Base-by-base conservation (phyloP, 306 rosid genomes). In the Crotalaria pallida region DNA sequence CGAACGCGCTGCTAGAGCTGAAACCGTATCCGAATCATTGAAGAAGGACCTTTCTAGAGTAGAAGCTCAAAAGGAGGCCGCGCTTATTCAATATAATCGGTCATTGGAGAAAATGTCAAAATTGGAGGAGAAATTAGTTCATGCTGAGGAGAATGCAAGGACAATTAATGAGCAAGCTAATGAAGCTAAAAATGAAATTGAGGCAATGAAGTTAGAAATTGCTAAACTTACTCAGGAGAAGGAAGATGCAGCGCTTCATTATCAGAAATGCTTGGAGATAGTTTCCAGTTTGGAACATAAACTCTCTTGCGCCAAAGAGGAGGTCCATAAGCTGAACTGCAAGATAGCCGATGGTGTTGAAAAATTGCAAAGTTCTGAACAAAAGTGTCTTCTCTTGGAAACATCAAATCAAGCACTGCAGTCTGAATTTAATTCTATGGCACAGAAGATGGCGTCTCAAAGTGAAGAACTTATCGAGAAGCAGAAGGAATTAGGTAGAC, bases 401-500 rank as follows among this genome's bases (percentile, higher is more conserved):
- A 86, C 84, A 61, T 84, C 92, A 29, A 94, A 94, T 78, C 83
- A 87, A 63, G 72, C 81, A 76, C 80, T 91, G 58, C 95, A 86
- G 67, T 87, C 84, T 2, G 97, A 94, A 85, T 67, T 94, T 80
- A 86, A 91, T 33, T 80, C 91, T 57, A 80, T 84, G 73, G 79
- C 80, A 67, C 88, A 82, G 78, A 89, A 87, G 81, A 79, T 84
- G 85, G 96, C 86, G 27, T 81, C 87, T 75, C 97, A 88, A 77
- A 80, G 74, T 85, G 92, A 80, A 69, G 99, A 89, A 72, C 88
- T 91, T 44, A 73, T 71, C 2, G 97, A 95, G 86, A 95, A 87
- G 88, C 96, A 95, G 81, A 86, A 82, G 72, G 99, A 95, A 72
- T 71, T 95, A 73, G 88, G 93, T 65, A 86, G 93, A 77, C 91